phyloP scores from a whole-genome alignment of 129 eudicot genomes.

The Centaurea solstitialis region DNA sequence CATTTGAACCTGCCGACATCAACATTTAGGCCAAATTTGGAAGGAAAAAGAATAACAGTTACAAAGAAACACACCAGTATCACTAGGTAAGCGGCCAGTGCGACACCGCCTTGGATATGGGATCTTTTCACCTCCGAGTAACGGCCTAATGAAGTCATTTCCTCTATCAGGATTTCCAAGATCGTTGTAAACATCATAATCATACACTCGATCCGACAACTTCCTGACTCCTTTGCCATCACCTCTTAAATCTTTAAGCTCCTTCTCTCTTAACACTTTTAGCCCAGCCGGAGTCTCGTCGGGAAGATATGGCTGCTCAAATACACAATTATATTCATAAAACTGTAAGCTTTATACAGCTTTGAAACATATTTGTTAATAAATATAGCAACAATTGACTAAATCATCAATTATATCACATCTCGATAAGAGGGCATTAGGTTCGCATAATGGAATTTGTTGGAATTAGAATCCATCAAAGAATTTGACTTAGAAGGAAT shows the following conservation, averaged over 20 bases:
- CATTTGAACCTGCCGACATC: not conserved
- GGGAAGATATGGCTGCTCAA: slow-evolving; percentile 86
- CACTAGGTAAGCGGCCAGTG: slow-evolving; percentile 77
- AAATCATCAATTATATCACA: not conserved
- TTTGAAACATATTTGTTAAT: slow-evolving; percentile 2
- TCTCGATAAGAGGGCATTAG: not conserved
- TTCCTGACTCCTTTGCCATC: slow-evolving; percentile 87
- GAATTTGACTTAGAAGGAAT: too few relatives aligned
- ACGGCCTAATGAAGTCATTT: slow-evolving; percentile 61
- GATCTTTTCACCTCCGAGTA: slow-evolving; percentile 64
- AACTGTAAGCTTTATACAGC: slow-evolving; percentile 5
- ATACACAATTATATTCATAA: not conserved
- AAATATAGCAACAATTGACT: not conserved
- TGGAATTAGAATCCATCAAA: too few relatives aligned
- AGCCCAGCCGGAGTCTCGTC: slow-evolving; percentile 81
- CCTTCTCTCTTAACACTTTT: slow-evolving; percentile 71
- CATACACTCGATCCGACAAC: slow-evolving; percentile 73
- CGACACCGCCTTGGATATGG: slow-evolving; percentile 96
- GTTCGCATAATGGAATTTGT: too few relatives aligned
- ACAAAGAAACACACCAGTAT: slow-evolving; percentile 48
- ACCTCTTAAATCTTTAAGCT: slow-evolving; percentile 73
- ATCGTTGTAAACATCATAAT: slow-evolving; percentile 81
- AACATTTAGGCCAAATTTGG: not conserved
- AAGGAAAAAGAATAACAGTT: not conserved
- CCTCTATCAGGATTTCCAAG: slow-evolving; percentile 92